phyloP scores from a whole-genome alignment of 2,329 filamentous ascomycete species.

The Fusarium udum region DNA sequence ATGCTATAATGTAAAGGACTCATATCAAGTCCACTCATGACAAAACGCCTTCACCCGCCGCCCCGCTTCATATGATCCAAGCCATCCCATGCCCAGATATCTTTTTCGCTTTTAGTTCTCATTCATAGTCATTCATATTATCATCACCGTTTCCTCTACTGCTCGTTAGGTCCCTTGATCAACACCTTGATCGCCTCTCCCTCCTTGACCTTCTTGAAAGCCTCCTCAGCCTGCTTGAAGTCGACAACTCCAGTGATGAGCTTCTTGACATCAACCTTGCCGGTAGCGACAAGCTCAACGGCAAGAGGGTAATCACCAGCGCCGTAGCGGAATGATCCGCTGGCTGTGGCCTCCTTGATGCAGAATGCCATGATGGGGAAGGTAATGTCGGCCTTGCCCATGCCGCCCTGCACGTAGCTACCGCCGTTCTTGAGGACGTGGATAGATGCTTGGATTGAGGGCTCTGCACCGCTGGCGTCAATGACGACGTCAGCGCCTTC shows the following conservation, averaged over 20 bases:
- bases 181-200: conserved; percentile 80
- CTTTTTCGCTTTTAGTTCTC: conserved; percentile 4
- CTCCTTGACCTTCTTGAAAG: conserved; percentile 85
- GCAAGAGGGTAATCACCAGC: conserved; percentile 88
- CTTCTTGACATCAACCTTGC: conserved; percentile 82
- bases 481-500: conserved; percentile 80
- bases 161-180: conserved; percentile 74
- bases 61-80: conserved; percentile 3
- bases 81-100: background rate
- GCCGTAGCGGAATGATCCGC: conserved; percentile 90
- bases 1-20: conserved; percentile 6
- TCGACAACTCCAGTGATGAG: conserved; percentile 80
- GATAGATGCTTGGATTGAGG: conserved; percentile 78
- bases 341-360: conserved; percentile 86
- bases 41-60: conserved; percentile 23
- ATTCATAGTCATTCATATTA: conserved; percentile 11
- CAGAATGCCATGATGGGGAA: conserved; percentile 94
- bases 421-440: conserved; percentile 77
- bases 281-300: conserved; percentile 76
- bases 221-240: conserved; percentile 84
- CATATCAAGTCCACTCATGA: conserved; percentile 11
- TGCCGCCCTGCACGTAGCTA: conserved; percentile 85
- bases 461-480: conserved; percentile 82
- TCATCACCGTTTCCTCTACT: conserved; percentile 36
- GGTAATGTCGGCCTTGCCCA: conserved; percentile 86